Percentiles rank a stretch among this genome's conserved stretches.
These are phyloP conservation scores for Trichoderma koningii DNA, from an alignment of 2,329 filamentous ascomycete species.

Conservation along the genomic window DNA sequence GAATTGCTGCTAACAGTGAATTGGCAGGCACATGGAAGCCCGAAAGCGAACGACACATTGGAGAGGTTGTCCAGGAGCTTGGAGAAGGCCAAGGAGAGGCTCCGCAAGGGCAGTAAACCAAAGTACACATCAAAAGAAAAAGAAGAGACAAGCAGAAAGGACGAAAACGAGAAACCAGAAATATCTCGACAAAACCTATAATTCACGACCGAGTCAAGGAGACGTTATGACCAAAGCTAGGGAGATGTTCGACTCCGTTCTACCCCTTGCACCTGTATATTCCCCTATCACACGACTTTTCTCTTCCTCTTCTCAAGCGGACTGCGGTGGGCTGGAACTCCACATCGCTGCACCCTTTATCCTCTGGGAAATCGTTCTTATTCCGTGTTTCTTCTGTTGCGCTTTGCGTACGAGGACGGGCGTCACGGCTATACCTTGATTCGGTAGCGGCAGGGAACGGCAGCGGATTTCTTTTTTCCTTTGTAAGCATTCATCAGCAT, in stretches of 20 bases:
- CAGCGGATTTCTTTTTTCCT: slow-evolving; percentile 3
- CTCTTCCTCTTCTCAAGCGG: not conserved
- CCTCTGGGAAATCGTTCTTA: not conserved
- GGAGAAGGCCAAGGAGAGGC: not conserved
- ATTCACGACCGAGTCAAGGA: slow-evolving; percentile 5
- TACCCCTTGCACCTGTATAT: slow-evolving; percentile 15
- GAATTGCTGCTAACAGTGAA: not conserved
- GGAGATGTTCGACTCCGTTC: not conserved
- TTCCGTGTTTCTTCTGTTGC: not conserved
- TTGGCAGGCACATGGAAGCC: slow-evolving; percentile 72
- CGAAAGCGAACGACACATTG: slow-evolving; percentile 70
- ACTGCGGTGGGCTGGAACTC: slow-evolving; percentile 15
- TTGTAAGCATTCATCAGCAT: slow-evolving; percentile 23
- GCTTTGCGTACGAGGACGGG: not conserved
- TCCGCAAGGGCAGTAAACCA: not conserved
- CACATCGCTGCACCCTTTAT: slow-evolving; percentile 14
- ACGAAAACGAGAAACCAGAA: not conserved
- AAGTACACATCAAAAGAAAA: not conserved
- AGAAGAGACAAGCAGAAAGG: not conserved
- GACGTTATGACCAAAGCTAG: not conserved
- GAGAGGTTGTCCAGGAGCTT: slow-evolving; percentile 43
- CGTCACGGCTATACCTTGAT: slow-evolving; percentile 2
- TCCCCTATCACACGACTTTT: not conserved
- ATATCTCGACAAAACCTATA: not conserved
- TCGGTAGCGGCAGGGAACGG: not conserved